phyloP scores from a whole-genome alignment of 148 eudicot species.

The Agrostemma githago region DNA sequence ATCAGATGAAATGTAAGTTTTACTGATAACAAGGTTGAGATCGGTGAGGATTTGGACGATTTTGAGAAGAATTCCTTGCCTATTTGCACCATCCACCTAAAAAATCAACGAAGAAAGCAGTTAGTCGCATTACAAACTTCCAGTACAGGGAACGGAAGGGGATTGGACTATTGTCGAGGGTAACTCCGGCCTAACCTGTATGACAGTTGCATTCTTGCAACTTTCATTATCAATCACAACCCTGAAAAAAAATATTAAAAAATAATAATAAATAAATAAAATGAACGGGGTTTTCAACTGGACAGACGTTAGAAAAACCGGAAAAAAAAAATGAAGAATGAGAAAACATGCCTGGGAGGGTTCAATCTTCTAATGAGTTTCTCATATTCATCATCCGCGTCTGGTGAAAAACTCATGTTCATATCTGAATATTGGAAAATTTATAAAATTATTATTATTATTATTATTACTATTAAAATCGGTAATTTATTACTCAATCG shows the following conservation, averaged over 20 bases:
- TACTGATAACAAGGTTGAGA: constrained; percentile 66
- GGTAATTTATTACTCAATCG: background rate
- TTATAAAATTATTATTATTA: background rate
- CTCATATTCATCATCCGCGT: constrained; percentile 85
- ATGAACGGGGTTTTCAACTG: background rate
- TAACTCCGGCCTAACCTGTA: constrained; percentile 61
- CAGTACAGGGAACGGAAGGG: too few species aligned
- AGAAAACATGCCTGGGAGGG: constrained; percentile 59
- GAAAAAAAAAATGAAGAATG: too few species aligned
- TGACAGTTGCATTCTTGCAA: constrained; percentile 85
- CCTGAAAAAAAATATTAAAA: constrained; percentile 36
- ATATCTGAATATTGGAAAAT: constrained; percentile 31
- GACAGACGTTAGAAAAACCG: too few species aligned
- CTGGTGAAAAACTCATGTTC: constrained; percentile 55
- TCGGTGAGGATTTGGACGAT: constrained; percentile 95
- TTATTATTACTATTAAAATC: background rate
- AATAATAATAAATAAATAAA: background rate
- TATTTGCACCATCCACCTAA: constrained; percentile 89
- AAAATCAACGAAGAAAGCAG: too few species aligned
- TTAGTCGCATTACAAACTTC: too few species aligned
- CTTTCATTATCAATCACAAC: constrained; percentile 83
- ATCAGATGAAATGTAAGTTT: constrained; percentile 97
- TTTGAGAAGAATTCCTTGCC: constrained; percentile 81
- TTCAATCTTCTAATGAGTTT: constrained; percentile 91
- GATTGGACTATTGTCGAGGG: too few species aligned